Percentiles rank a stretch among this genome's conserved stretches.
These are phyloP conservation scores for Teunomyces tritomae DNA, from an alignment of 805 yeast genomes.

Conservation along the genomic window DNA sequence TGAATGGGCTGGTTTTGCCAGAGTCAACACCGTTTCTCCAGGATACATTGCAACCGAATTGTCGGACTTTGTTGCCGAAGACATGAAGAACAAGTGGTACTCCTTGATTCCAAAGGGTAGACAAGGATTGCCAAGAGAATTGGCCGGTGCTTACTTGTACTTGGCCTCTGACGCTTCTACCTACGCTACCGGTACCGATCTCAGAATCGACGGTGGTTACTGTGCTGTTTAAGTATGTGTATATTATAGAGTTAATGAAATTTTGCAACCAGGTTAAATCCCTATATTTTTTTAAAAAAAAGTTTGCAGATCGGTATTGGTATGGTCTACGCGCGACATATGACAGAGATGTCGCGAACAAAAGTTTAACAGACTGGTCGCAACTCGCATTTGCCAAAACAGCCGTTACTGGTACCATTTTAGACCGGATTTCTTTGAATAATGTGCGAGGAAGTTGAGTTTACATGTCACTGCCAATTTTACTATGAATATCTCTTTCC, in stretches of 20 bases:
- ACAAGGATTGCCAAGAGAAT: slow-evolving; percentile 68
- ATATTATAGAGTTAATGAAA: slow-evolving; percentile 3
- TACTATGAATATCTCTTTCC: not conserved
- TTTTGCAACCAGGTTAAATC: not conserved
- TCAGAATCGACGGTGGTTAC: slow-evolving; percentile 80
- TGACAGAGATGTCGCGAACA: not conserved
- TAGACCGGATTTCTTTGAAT: no score
- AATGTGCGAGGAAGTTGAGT: no score
- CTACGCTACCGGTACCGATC: slow-evolving; percentile 76
- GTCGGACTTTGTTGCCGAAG: slow-evolving; percentile 35
- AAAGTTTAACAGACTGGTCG: no score
- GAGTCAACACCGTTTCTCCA: slow-evolving; percentile 79
- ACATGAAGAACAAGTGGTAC: slow-evolving; percentile 39
- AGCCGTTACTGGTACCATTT: no score
- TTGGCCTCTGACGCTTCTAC: slow-evolving; percentile 79
- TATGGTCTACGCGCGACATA: no score
- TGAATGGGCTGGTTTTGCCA: slow-evolving; percentile 84
- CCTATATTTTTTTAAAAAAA: not conserved
- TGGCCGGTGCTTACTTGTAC: slow-evolving; percentile 77
- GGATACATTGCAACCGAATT: slow-evolving; percentile 83
- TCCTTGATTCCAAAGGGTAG: slow-evolving; percentile 67
- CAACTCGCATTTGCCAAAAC: no score
- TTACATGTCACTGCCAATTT: no score
- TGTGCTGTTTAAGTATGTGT: slow-evolving; percentile 37
- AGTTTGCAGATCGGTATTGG: not conserved